Evolutionary conservation across 306 rosid genomes (phyloP).

Genomic region (Aeschynomene evenia): DNA sequence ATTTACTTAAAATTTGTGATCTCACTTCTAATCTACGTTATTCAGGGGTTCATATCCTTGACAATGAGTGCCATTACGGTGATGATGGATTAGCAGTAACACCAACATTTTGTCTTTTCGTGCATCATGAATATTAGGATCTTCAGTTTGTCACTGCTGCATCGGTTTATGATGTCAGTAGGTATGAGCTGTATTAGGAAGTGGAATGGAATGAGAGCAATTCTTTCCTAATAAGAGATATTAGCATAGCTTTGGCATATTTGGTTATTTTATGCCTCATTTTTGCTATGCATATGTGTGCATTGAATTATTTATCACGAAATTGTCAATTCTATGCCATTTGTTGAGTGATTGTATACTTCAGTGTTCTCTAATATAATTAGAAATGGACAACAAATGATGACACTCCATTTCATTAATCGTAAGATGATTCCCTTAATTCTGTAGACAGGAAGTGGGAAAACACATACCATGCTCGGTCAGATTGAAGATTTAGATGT

Average conservation of each 20-base stretch:
- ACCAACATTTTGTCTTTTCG: not conserved
- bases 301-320: not conserved
- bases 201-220: not conserved
- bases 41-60: not conserved
- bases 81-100: not conserved
- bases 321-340: not conserved
- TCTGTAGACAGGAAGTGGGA: constrained; percentile 98
- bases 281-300: not conserved
- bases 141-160: not conserved
- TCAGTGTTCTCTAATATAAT: not conserved
- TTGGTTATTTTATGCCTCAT: not conserved
- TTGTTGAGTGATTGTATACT: constrained; percentile 15
- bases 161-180: not conserved
- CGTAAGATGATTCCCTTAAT: constrained; percentile 28
- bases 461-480: constrained; percentile 98
- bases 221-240: not conserved
- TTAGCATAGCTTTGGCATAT: not conserved
- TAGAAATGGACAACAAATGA: not conserved
- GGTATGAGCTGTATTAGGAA: not conserved
- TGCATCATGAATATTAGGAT: constrained; percentile 4
- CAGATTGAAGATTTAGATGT: constrained; percentile 84
- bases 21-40: not conserved
- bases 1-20: not conserved
- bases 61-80: constrained; percentile 1
- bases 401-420: not conserved